phyloP scores from a whole-genome alignment of 129 eudicot species.

The Erigeron canadensis region DNA sequence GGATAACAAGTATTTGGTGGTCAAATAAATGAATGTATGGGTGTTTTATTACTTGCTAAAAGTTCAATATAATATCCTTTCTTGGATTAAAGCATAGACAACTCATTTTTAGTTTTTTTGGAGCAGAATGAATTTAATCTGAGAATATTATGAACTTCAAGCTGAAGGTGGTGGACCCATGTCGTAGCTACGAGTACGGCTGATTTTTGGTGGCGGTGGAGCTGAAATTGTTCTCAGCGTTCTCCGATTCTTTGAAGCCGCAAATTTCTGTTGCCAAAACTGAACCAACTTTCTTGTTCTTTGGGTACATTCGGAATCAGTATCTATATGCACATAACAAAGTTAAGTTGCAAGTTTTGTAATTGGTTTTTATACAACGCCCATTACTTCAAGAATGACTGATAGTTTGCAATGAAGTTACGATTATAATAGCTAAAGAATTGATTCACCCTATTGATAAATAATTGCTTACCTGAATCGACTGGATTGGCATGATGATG shows the following conservation, averaged over 20 bases:
- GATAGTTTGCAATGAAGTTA: neutral
- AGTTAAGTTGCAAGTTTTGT: neutral
- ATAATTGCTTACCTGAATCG: neutral
- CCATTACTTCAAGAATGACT: too few relatives aligned
- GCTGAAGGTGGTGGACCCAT: neutral
- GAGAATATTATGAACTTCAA: too few relatives aligned
- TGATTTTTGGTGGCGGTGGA: neutral
- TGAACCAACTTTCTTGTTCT: constrained; percentile 8
- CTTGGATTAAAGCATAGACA: too few relatives aligned
- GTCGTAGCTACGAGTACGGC: neutral
- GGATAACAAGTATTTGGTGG: too few relatives aligned
- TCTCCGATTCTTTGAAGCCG: neutral
- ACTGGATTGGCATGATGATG: neutral
- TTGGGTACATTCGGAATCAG: neutral
- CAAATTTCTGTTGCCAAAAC: neutral
- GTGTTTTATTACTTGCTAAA: too few relatives aligned
- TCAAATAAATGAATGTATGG: too few relatives aligned
- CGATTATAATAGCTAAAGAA: neutral
- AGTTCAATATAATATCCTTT: too few relatives aligned
- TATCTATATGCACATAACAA: neutral
- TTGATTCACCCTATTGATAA: neutral
- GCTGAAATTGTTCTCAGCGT: neutral
- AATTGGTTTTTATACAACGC: neutral
- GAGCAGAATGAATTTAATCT: too few relatives aligned
- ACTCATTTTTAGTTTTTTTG: too few relatives aligned